Percentiles rank a stretch among this genome's conserved stretches.
Conservation (phyloP, 345 rosid species). For the Moricandia arvensis region DNA sequence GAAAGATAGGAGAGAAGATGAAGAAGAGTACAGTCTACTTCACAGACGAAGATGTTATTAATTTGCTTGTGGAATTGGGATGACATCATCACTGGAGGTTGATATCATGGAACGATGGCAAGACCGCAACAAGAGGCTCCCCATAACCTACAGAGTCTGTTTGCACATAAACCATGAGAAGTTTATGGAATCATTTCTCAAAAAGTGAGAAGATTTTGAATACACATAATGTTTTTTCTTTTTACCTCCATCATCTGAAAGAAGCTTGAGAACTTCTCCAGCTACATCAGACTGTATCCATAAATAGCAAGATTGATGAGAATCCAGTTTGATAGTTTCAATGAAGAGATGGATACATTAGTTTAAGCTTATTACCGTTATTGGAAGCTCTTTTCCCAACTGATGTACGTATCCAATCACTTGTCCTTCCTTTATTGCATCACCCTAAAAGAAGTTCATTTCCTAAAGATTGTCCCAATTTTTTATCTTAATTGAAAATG, state of each 20-base stretch:
- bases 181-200: not conserved
- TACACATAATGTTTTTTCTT: not conserved
- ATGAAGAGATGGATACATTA: constrained; percentile 2
- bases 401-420: constrained; percentile 83
- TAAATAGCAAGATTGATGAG: constrained; percentile 9
- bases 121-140: constrained; percentile 80
- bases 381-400: constrained; percentile 74
- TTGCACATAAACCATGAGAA: not conserved
- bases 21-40: constrained; percentile 18
- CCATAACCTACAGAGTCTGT: constrained; percentile 87
- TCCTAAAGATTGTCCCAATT: not conserved
- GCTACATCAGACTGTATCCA: constrained; percentile 81
- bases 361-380: constrained; percentile 55
- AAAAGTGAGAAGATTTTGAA: not conserved
- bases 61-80: not conserved
- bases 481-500: not conserved
- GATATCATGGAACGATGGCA: constrained; percentile 79
- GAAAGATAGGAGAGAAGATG: constrained; percentile 11
- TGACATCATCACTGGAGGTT: constrained; percentile 28
- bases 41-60: not conserved
- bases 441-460: constrained; percentile 53
- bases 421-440: constrained; percentile 77
- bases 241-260: constrained; percentile 81
- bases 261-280: constrained; percentile 85
- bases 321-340: not conserved